Conservation (phyloP, 257 asterid species). For the Ligustrum vulgare region DNA sequence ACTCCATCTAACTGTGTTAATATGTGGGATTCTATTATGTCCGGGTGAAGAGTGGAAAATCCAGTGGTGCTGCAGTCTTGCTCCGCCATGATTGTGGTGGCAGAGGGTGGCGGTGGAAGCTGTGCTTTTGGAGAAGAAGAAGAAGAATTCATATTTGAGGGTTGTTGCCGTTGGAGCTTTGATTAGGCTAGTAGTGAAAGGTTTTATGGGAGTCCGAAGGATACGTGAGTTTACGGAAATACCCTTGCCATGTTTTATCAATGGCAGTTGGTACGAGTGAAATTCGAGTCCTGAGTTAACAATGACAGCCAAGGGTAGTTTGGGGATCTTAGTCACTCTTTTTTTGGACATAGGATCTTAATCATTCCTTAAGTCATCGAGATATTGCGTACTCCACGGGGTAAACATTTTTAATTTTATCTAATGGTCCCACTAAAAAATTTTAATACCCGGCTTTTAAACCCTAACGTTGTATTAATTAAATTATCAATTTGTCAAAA, state of each 20-base stretch:
- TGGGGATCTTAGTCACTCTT: not conserved
- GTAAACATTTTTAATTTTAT: not conserved
- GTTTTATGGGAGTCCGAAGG: slow-evolving; percentile 16
- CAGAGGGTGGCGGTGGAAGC: not conserved
- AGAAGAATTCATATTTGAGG: not conserved
- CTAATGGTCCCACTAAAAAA: slow-evolving; percentile 7
- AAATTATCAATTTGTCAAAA: not conserved
- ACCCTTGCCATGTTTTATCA: slow-evolving; percentile 6
- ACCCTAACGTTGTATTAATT: slow-evolving; percentile 20
- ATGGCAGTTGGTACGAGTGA: not conserved
- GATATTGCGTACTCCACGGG: slow-evolving; percentile 23
- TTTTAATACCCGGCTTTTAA: slow-evolving; percentile 25
- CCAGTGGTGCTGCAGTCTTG: slow-evolving; percentile 25
- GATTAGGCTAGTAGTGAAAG: slow-evolving; percentile 1
- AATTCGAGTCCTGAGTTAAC: not conserved
- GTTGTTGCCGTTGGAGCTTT: not conserved
- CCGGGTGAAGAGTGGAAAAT: slow-evolving; percentile 52
- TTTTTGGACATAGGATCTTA: no score
- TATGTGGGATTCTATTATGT: slow-evolving; percentile 58
- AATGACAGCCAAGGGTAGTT: slow-evolving; percentile 13
- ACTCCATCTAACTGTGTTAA: slow-evolving; percentile 70
- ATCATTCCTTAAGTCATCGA: slow-evolving; percentile 17
- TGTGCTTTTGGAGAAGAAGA: not conserved
- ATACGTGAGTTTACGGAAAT: not conserved
- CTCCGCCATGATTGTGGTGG: slow-evolving; percentile 31